Evolutionary conservation across 176 grass and related monocot genomes (phyloP), one percentile per base, ranked within the genome.

Genomic region (Phyllostachys edulis): DNA sequence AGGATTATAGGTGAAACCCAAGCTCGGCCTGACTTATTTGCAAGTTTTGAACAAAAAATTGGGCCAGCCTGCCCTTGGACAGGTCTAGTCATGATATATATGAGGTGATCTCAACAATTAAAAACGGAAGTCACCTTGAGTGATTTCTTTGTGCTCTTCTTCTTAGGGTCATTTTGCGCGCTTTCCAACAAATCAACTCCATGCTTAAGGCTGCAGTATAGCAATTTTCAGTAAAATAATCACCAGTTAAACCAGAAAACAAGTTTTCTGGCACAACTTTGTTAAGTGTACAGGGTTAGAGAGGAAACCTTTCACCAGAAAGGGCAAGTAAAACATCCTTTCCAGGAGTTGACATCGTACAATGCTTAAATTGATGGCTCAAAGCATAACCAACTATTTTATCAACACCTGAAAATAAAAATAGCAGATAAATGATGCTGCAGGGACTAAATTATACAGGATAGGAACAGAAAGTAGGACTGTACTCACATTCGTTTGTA

Each of bases 351-450:
- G 86, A 69, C 40, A 84, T 65, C 23, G 47, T 79, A 32, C 40
- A 44, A 63, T 90, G 88, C 83, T 86, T 94, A 68, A 94, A 87
- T 66, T 96, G 89, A 88, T 96, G 86, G 67, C 96, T 86, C 67
- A 96, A 88, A 80, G 93, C 89, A 79, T 95, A 98, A 90, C 96
- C 96, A 69, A 95, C 81, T 72, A 98, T 90, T 94, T 95, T 98
- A 84, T 98, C 96, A 36, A 98, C 93, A 85, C 91, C 96, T 98
- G 82, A 82, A 90, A 86, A 89, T 52, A 75, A 62, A 80, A 47
- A 20, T 21, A 40, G 36, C 17, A 63, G 21, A 76, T 16, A 56
- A 73, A 68, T 59, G 34, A 77, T 71, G 40, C 41, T 69, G 78
- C 17, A 52, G 32, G 45, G 21, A 72, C 66, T 23, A 67, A 45